These are phyloP conservation scores for Babesia bovis DNA, from an alignment of 169 alveolate species.

Conservation along the genomic window DNA sequence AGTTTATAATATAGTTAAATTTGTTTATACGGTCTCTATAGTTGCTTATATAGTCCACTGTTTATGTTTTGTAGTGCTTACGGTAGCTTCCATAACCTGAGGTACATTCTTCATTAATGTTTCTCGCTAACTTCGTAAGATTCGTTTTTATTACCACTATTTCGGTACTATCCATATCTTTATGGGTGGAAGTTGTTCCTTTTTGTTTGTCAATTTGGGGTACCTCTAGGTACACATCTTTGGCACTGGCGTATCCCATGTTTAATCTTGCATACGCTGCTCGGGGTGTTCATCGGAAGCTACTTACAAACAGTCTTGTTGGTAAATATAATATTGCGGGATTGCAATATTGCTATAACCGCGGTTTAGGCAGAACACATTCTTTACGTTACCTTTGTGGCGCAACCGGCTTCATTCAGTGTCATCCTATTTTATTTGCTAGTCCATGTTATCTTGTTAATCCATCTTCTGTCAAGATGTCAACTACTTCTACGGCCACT, in stretches of 20 bases:
- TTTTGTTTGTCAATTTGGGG: neutral
- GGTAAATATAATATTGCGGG: too few species aligned
- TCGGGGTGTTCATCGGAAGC: neutral
- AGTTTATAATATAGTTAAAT: too few species aligned
- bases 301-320: neutral
- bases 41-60: too few species aligned
- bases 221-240: slow-evolving; percentile 23
- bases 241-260: slow-evolving; percentile 17
- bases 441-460: neutral
- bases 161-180: neutral
- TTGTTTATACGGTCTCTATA: too few species aligned
- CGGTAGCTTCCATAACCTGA: neutral
- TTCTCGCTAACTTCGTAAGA: neutral
- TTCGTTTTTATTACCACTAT: neutral
- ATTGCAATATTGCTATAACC: neutral
- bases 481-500: slow-evolving; percentile 32
- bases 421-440: neutral
- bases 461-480: slow-evolving; percentile 1
- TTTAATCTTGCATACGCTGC: slow-evolving; percentile 19
- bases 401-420: too few species aligned
- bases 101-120: slow-evolving; percentile 14
- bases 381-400: neutral
- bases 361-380: neutral
- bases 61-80: slow-evolving; percentile 9
- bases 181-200: neutral